phyloP scores from a whole-genome alignment of 1,284 basidiomycete species.

The Cryptococcus neoformans region DNA sequence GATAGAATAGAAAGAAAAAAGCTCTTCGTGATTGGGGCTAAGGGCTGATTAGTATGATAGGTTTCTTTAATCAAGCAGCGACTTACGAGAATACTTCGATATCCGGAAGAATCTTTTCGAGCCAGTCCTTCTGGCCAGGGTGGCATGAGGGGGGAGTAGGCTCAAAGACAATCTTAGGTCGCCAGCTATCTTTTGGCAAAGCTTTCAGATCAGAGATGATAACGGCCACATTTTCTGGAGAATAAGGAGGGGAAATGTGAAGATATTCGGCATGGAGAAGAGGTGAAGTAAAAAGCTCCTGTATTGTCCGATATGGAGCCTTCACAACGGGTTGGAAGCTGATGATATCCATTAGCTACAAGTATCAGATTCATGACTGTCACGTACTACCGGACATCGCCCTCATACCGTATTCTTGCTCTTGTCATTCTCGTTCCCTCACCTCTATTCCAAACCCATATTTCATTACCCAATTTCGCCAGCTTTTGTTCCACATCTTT shows the following conservation, averaged over 20 bases:
- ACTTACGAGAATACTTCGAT: slow-evolving; percentile 6
- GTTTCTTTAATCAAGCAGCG: too few relatives aligned
- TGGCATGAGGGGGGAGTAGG: slow-evolving; percentile 37
- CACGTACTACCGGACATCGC: slow-evolving; percentile 31
- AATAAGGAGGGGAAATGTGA: slow-evolving; percentile 37
- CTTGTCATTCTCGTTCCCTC: slow-evolving; percentile 18
- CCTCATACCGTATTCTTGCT: slow-evolving; percentile 36
- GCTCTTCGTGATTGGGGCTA: slow-evolving; percentile 44
- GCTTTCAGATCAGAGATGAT: slow-evolving; percentile 18
- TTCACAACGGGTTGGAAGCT: slow-evolving; percentile 33
- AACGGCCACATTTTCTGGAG: slow-evolving; percentile 21
- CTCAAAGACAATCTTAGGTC: slow-evolving; percentile 38
- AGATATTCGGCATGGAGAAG: slow-evolving; percentile 30
- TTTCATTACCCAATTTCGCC: slow-evolving; percentile 26
- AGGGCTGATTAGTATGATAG: background rate
- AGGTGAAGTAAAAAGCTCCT: slow-evolving; percentile 22
- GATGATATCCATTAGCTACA: background rate
- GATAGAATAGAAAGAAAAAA: slow-evolving; percentile 31
- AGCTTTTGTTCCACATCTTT: slow-evolving; percentile 20
- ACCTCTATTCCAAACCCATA: slow-evolving; percentile 35
- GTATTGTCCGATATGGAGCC: slow-evolving; percentile 21
- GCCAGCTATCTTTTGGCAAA: slow-evolving; percentile 16
- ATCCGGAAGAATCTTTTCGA: slow-evolving; percentile 22
- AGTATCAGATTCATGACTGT: too few relatives aligned
- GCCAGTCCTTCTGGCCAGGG: slow-evolving; percentile 23